These are phyloP conservation scores for Trichosporon sp. DNA, from an alignment of 1,284 basidiomycete genomes.

Conservation along the genomic window DNA sequence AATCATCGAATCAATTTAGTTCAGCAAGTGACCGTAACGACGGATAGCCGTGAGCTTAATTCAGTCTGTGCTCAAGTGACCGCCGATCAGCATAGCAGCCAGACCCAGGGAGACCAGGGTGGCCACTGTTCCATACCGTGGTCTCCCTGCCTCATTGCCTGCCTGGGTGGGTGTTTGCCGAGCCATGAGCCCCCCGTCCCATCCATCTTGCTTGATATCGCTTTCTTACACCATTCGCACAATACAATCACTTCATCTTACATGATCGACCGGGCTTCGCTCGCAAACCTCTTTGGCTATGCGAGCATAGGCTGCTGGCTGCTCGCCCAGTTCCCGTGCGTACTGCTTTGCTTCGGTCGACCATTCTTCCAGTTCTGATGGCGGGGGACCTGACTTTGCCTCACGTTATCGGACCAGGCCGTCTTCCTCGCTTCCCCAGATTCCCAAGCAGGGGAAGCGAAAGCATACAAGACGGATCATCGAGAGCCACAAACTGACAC, in stretches of 20 bases:
- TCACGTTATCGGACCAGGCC: neutral
- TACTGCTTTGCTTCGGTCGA: constrained; percentile 23
- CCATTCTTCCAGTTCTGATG: no score
- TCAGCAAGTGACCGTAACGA: neutral
- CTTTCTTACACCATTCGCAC: neutral
- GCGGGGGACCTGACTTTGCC: no score
- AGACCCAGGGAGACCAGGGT: neutral
- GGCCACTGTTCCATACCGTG: no score
- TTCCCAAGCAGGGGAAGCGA: no score
- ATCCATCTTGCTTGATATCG: neutral
- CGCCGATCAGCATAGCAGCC: neutral
- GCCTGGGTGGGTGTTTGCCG: neutral
- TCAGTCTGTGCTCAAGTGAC: neutral
- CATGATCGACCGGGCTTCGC: constrained; percentile 4
- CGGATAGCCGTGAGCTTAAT: neutral
- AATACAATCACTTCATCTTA: neutral
- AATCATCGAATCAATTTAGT: no score
- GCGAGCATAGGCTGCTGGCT: constrained; percentile 80
- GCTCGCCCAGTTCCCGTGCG: constrained; percentile 85
- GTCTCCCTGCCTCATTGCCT: no score
- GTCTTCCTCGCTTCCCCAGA: neutral
- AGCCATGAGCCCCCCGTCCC: neutral
- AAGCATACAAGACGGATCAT: no score
- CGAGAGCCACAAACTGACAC: neutral
- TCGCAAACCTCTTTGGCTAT: constrained; percentile 53